Evolutionary conservation across 768 basidiomycete species (phyloP), one percentile per base, ranked within the genome.

Genomic region (Obba rivulosa): DNA sequence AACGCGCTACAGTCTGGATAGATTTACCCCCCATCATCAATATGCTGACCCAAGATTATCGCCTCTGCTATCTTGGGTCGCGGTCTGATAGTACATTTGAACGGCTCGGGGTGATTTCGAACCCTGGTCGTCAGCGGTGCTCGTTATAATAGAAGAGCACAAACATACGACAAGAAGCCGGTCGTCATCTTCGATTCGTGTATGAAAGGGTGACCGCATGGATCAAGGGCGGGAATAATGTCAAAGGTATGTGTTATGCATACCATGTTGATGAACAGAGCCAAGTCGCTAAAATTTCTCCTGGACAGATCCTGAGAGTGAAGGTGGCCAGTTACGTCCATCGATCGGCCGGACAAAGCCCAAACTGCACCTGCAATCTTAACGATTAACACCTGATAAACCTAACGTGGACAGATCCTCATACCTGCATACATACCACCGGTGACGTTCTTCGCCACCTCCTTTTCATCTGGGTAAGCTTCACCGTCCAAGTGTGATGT

Each of bases 221-320:
- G 38, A 28, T 48, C 51, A 4, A 44, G 41, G 24, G 49, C 48
- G 11, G 47, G 51, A 3, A 40, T 40, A 21, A 59, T 52, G 22
- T 59, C 48, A 22, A 56, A 57, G 14, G 46, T 46, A 18, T 56
- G 50, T 34, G 54, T 40, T 25, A 54, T 46, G 11, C 47, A 50
- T 1, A 54, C 49, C 21, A 60, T 49, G 37, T 50, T 47, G 40
- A 57, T 43, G 41, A 57, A 57, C 21, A 59, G 40, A 22, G 41
- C n/a, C 1, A 45, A 37, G 18, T 57, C 48, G 3, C 42, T 56
- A 31, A 59, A 46, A 18, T 44, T 31, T 13, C 49, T 43, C 10
- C 58, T 3, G 56, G 58, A 28, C 58, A 59, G n/a, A 57, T 50
- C 17, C 57, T 54, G 31, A 21, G 23, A 16, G 9, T 9, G 23